Conservation (phyloP, 1,139 yeast genomes). For the Candida sanyaensis region DNA sequence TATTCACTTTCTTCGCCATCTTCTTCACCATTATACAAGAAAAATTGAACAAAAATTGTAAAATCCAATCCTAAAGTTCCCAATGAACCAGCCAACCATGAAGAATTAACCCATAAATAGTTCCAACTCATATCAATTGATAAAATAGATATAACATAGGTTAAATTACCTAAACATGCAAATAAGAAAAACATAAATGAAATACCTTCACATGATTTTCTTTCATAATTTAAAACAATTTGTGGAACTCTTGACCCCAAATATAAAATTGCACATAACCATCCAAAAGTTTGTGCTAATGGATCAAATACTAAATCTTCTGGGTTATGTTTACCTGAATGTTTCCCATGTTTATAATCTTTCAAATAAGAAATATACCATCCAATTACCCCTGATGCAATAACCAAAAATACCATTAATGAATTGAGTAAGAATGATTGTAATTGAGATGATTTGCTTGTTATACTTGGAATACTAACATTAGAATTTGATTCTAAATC, state of each 20-base stretch:
- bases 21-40: slow-evolving; percentile 60
- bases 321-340: slow-evolving; percentile 27
- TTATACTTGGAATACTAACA: slow-evolving; percentile 4
- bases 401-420: slow-evolving; percentile 67
- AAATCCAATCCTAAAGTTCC: slow-evolving; percentile 88
- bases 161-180: slow-evolving; percentile 90
- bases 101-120: slow-evolving; percentile 76
- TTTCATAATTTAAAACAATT: slow-evolving; percentile 73
- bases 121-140: slow-evolving; percentile 70
- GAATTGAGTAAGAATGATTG: slow-evolving; percentile 48
- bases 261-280: slow-evolving; percentile 85
- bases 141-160: slow-evolving; percentile 83
- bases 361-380: slow-evolving; percentile 71
- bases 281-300: slow-evolving; percentile 86
- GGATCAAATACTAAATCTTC: slow-evolving; percentile 60
- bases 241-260: slow-evolving; percentile 91
- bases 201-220: slow-evolving; percentile 92
- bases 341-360: slow-evolving; percentile 28
- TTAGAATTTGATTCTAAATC: slow-evolving; percentile 9
- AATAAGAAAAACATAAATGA: slow-evolving; percentile 88
- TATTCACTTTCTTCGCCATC: slow-evolving; percentile 14
- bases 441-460: slow-evolving; percentile 18
- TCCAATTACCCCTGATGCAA: slow-evolving; percentile 79
- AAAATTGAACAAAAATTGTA: slow-evolving; percentile 83
- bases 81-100: slow-evolving; percentile 91